Evolutionary conservation across 2,329 filamentous ascomycete species (phyloP).

Genomic region (Aaosphaeria pasadenensis): DNA sequence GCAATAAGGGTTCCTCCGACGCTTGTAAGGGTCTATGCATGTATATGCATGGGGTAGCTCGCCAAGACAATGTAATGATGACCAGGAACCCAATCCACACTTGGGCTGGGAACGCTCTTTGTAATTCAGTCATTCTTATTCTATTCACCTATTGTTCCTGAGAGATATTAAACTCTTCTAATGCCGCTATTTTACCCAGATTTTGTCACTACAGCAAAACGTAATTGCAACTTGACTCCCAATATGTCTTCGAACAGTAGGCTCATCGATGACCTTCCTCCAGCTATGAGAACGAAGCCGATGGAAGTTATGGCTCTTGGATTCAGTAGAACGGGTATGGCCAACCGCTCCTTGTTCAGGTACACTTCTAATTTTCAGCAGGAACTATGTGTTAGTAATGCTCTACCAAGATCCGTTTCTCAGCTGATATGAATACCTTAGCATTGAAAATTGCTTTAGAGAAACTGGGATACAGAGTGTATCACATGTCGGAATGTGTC

Average conservation of each 20-base stretch:
- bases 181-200: no score
- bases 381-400: slow-evolving; percentile 10
- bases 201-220: not conserved
- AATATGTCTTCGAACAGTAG: not conserved
- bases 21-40: no score
- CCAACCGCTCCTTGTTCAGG: no score
- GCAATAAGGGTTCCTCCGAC: no score
- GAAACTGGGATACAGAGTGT: slow-evolving; percentile 9
- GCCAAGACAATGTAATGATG: no score
- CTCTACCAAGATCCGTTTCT: not conserved
- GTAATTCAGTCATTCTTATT: no score
- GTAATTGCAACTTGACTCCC: no score
- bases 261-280: slow-evolving; percentile 8
- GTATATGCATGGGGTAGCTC: no score
- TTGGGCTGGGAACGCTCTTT: no score
- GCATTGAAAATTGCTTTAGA: slow-evolving; percentile 10
- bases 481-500: slow-evolving; percentile 6
- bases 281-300: slow-evolving; percentile 5
- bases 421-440: not conserved
- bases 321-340: slow-evolving; percentile 9
- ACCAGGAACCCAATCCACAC: no score
- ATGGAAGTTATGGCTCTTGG: slow-evolving; percentile 9
- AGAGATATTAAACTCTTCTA: no score
- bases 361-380: not conserved
- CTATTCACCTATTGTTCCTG: no score